Percentiles rank a stretch among this genome's conserved stretches.
These are phyloP conservation scores for Neodidymelliopsis sp. DNA, from an alignment of 2,329 filamentous ascomycete genomes.

Conservation along the genomic window DNA sequence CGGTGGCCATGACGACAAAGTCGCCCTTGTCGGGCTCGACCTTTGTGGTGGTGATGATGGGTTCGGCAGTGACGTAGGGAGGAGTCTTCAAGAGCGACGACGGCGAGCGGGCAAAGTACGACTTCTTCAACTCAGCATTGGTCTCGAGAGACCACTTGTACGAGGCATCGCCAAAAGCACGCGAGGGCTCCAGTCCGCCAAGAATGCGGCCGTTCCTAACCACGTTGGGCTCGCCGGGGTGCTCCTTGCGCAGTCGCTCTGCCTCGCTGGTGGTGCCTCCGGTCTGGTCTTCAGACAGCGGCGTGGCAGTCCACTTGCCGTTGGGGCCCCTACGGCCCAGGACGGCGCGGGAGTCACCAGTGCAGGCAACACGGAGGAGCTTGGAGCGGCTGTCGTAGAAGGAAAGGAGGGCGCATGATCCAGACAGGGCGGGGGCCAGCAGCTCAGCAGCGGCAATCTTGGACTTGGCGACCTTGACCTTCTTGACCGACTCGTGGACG, in stretches of 20 bases:
- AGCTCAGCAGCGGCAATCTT: conserved; percentile 92
- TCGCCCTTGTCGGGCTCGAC: conserved; percentile 89
- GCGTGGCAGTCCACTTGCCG: conserved; percentile 91
- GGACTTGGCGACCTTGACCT: conserved; percentile 86
- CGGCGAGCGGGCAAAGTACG: conserved; percentile 86
- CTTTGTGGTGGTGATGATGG: conserved; percentile 90
- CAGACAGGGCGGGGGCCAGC: conserved; percentile 89
- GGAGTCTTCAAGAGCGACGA: conserved; percentile 84
- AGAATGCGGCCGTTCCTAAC: conserved; percentile 89
- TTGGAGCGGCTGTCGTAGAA: conserved; percentile 93
- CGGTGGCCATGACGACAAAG: conserved; percentile 94
- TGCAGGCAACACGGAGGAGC: conserved; percentile 90
- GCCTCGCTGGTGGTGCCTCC: conserved; percentile 87
- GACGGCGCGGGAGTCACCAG: conserved; percentile 94
- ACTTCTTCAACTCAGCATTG: conserved; percentile 79
- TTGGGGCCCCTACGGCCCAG: conserved; percentile 78
- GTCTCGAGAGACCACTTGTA: conserved; percentile 96
- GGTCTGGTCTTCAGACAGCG: conserved; percentile 92
- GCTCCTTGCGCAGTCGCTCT: conserved; percentile 80
- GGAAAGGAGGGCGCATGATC: conserved; percentile 94
- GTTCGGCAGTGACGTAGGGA: conserved; percentile 96
- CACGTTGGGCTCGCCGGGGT: conserved; percentile 88
- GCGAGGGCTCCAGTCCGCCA: conserved; percentile 88
- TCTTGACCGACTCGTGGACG: conserved; percentile 89
- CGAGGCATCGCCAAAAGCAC: conserved; percentile 93